Conservation (phyloP, 2,329 filamentous ascomycete species). For the Monosporascus sp. region DNA sequence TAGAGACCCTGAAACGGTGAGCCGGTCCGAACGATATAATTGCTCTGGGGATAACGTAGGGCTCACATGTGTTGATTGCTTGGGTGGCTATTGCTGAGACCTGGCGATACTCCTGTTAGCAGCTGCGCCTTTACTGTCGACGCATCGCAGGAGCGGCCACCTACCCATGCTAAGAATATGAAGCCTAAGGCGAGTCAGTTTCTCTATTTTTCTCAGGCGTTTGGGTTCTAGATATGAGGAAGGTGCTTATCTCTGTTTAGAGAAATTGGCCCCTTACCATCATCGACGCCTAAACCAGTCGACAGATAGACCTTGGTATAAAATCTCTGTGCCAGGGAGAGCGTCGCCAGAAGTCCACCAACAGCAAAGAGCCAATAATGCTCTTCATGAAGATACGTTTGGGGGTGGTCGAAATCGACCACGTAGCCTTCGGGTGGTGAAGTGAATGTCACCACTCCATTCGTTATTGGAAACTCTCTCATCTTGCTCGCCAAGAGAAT, state of each 20-base stretch:
- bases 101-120: neutral
- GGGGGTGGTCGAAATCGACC: constrained; percentile 29
- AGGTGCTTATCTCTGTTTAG: neutral
- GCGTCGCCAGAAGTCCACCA: constrained; percentile 17
- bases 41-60: neutral
- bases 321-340: constrained; percentile 22
- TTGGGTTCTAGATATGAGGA: neutral
- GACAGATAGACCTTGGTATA: constrained; percentile 26
- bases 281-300: constrained; percentile 10
- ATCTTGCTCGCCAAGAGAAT: neutral
- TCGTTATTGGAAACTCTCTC: constrained; percentile 1
- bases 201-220: neutral
- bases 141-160: neutral
- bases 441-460: constrained; percentile 21
- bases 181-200: constrained; percentile 10
- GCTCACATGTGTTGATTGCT: neutral
- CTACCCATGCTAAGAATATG: neutral
- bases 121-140: neutral
- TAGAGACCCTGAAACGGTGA: constrained; percentile 1
- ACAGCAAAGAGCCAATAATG: constrained; percentile 24
- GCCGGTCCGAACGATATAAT: neutral
- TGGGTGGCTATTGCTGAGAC: neutral
- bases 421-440: constrained; percentile 26
- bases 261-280: constrained; percentile 2
- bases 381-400: constrained; percentile 14